These are phyloP conservation scores for Ascosphaera apis DNA, from an alignment of 2,329 filamentous ascomycete species.

Conservation along the genomic window DNA sequence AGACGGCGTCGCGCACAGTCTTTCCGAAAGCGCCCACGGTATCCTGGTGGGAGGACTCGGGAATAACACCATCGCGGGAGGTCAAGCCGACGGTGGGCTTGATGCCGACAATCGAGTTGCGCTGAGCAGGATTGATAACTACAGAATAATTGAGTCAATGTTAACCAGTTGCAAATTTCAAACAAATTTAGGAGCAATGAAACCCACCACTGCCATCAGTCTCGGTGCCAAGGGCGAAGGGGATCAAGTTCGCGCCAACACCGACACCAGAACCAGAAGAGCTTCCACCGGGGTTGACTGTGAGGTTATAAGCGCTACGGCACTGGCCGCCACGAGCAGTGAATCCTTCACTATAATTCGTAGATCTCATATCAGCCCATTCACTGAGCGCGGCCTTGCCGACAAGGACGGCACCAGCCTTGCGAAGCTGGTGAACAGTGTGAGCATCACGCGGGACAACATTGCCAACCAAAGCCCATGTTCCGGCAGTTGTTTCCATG, in stretches of 20 bases:
- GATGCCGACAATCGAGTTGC: constrained; percentile 47
- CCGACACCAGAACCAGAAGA: constrained; percentile 43
- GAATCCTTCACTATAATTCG: constrained; percentile 45
- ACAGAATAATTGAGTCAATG: constrained; percentile 3
- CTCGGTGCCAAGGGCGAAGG: constrained; percentile 49
- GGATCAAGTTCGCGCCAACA: constrained; percentile 38
- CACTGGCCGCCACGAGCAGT: constrained; percentile 40
- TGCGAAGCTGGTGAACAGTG: constrained; percentile 37
- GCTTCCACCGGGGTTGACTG: constrained; percentile 43
- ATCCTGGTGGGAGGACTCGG: constrained; percentile 44
- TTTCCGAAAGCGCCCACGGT: constrained; percentile 44
- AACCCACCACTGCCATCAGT: constrained; percentile 39
- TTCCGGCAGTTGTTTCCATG: constrained; percentile 53
- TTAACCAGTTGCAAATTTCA: not conserved
- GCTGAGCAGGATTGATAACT: constrained; percentile 48
- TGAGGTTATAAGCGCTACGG: constrained; percentile 44
- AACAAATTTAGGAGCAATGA: not conserved
- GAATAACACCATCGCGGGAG: constrained; percentile 39
- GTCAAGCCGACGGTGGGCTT: constrained; percentile 56
- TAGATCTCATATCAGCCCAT: constrained; percentile 51
- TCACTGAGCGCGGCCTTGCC: constrained; percentile 50
- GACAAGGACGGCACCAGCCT: constrained; percentile 44
- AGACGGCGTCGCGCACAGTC: constrained; percentile 44
- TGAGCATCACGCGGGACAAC: constrained; percentile 44
- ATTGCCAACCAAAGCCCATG: constrained; percentile 40